Percentiles rank a stretch among this genome's conserved stretches.
These are phyloP conservation scores for Wickerhamomyces subpelliculosus DNA, from an alignment of 805 yeast genomes.

Conservation along the genomic window DNA sequence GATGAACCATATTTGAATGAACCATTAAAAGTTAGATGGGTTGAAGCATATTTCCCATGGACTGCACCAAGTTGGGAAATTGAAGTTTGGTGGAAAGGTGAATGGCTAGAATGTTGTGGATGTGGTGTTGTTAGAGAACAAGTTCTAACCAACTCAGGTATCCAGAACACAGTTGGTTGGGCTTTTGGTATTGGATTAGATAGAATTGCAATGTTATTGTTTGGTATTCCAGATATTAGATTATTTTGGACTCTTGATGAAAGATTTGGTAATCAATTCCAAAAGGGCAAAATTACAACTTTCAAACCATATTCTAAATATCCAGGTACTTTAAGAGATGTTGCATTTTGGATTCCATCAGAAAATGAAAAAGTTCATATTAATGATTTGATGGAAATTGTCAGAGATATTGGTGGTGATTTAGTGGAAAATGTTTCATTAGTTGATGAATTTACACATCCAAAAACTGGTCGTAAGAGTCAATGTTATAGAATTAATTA, in stretches of 20 bases:
- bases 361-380: constrained; percentile 43
- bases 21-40: constrained; percentile 88
- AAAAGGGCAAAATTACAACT: constrained; percentile 52
- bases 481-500: constrained; percentile 87
- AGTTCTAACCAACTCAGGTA: constrained; percentile 68
- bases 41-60: constrained; percentile 96
- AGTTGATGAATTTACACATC: constrained; percentile 80
- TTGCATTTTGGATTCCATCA: constrained; percentile 82
- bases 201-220: constrained; percentile 89
- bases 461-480: constrained; percentile 68
- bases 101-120: constrained; percentile 96
- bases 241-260: constrained; percentile 85
- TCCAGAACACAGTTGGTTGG: constrained; percentile 76
- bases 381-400: constrained; percentile 91
- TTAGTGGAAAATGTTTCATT: constrained; percentile 78
- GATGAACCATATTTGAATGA: constrained; percentile 54
- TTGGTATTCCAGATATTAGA: constrained; percentile 93
- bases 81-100: constrained; percentile 98
- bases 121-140: constrained; percentile 84
- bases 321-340: constrained; percentile 82
- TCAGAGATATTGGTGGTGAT: constrained; percentile 79
- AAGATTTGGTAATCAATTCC: constrained; percentile 70
- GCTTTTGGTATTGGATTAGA: constrained; percentile 97
- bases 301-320: constrained; percentile 88
- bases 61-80: constrained; percentile 98